Percentiles rank a stretch among this genome's conserved stretches.
These are phyloP conservation scores for Pinus tabuliformis DNA, from an alignment of 75 land plant species.

Conservation along the genomic window DNA sequence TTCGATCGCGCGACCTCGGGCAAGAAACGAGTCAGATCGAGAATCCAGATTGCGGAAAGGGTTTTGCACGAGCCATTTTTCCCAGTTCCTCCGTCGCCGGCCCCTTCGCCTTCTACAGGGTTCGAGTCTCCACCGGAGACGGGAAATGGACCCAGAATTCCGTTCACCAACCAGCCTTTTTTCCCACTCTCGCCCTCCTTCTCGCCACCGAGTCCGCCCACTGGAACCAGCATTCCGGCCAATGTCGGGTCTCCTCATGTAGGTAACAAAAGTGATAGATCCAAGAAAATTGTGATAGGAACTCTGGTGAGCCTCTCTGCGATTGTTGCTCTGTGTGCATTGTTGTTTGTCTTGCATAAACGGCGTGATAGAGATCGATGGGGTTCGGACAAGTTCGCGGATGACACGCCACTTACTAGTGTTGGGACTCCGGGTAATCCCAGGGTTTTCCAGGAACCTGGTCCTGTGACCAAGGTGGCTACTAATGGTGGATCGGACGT, in stretches of 20 bases:
- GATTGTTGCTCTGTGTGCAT: neutral
- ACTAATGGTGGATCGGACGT: conserved; percentile 7
- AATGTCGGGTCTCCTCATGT: neutral
- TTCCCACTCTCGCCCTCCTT: neutral
- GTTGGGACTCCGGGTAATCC: neutral
- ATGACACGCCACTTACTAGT: conserved; percentile 2
- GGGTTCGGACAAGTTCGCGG: neutral
- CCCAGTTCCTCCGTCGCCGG: conserved; percentile 1
- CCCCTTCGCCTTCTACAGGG: neutral
- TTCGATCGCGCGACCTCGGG: neutral
- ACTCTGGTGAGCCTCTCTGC: neutral
- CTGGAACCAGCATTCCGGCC: neutral
- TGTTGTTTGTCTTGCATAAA: conserved; percentile 2
- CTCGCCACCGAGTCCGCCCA: conserved; percentile 4
- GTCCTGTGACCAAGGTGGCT: conserved; percentile 3
- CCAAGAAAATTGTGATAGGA: conserved; percentile 3
- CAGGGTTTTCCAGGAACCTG: neutral
- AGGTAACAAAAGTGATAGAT: neutral
- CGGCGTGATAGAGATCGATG: conserved; percentile 2
- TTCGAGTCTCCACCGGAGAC: neutral
- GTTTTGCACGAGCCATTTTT: conserved; percentile 6
- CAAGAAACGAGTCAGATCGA: neutral
- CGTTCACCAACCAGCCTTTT: neutral
- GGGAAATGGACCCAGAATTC: too few species aligned
- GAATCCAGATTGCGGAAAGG: neutral